Percentiles rank a stretch among this genome's conserved stretches.
These are phyloP conservation scores for Glonium stellatum DNA, from an alignment of 495 filamentous ascomycete species.

Conservation along the genomic window DNA sequence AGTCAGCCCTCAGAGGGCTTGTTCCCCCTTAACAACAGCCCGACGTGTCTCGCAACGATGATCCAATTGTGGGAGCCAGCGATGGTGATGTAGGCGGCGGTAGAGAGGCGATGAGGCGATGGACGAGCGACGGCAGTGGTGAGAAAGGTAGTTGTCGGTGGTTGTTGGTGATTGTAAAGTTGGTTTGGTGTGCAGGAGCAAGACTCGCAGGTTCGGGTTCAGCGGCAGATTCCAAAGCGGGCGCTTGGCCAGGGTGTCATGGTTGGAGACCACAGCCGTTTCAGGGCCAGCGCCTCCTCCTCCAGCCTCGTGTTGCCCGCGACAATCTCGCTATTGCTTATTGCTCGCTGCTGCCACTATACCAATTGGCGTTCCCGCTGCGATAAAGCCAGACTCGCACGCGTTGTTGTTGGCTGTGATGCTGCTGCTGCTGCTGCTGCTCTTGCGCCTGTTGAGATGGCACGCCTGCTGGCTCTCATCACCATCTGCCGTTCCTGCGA, in stretches of 20 bases:
- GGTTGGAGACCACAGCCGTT: slow-evolving; percentile 14
- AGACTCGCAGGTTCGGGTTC: slow-evolving; percentile 4
- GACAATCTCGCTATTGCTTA: neutral
- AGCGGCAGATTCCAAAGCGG: slow-evolving; percentile 20
- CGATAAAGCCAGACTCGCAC: no score
- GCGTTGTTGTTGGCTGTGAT: no score
- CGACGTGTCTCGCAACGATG: neutral
- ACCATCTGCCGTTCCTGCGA: neutral
- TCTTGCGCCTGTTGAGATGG: neutral
- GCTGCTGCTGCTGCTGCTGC: neutral
- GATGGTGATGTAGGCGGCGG: neutral
- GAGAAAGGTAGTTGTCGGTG: neutral
- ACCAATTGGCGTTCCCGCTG: neutral
- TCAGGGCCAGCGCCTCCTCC: slow-evolving; percentile 13
- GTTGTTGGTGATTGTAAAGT: slow-evolving; percentile 1
- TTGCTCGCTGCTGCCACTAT: neutral
- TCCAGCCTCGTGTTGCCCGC: neutral
- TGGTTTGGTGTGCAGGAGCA: slow-evolving; percentile 9
- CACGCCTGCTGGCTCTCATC: neutral
- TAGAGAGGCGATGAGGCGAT: neutral
- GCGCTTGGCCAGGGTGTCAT: slow-evolving; percentile 11
- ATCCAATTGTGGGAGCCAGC: neutral
- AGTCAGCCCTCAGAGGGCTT: neutral
- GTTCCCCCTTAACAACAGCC: slow-evolving; percentile 2
- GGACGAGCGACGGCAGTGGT: no score